phyloP scores from a whole-genome alignment of 352 stramenopile genomes.

The Phytophthora tentaculata region DNA sequence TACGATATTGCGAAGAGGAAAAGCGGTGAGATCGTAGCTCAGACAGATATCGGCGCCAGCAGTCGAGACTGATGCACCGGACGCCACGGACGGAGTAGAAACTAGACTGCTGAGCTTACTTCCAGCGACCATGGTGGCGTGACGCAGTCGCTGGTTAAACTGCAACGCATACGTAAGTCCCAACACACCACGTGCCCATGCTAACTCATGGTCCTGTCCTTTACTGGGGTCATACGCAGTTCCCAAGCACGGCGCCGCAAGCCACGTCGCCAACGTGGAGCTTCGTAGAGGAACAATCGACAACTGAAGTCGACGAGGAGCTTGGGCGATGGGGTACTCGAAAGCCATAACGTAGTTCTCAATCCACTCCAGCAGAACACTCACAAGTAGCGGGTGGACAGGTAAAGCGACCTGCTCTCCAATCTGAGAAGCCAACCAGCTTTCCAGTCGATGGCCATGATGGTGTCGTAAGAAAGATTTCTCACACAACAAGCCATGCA shows the following conservation, averaged over 20 bases:
- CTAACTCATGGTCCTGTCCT: conserved; percentile 25
- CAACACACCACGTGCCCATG: conserved; percentile 48
- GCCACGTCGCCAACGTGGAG: conserved; percentile 46
- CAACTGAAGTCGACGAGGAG: conserved; percentile 57
- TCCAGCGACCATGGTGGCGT: conserved; percentile 54
- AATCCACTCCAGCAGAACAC: conserved; percentile 68
- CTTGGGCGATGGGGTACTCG: conserved; percentile 68
- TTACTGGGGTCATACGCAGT: conserved; percentile 9
- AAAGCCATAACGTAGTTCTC: conserved; percentile 83
- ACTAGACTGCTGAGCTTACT: conserved; percentile 60
- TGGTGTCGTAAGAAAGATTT: conserved; percentile 76
- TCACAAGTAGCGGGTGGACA: conserved; percentile 61
- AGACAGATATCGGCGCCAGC: conserved; percentile 58
- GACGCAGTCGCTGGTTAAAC: conserved; percentile 71
- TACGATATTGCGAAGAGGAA: conserved; percentile 60
- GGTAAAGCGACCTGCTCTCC: conserved; percentile 48
- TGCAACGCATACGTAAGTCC: conserved; percentile 66
- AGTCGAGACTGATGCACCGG: conserved; percentile 29
- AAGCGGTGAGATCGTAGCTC: conserved; percentile 50
- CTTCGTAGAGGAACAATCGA: conserved; percentile 65
- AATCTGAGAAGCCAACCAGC: conserved; percentile 54
- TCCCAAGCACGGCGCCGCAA: conserved; percentile 35
- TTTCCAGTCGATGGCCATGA: conserved; percentile 57
- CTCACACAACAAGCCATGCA: conserved; percentile 64
- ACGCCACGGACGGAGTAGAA: conserved; percentile 32